Percentiles rank a stretch among this genome's conserved stretches.
These are phyloP conservation scores for Fusarium sp. DNA, from an alignment of 2,329 filamentous ascomycete genomes.

Conservation along the genomic window DNA sequence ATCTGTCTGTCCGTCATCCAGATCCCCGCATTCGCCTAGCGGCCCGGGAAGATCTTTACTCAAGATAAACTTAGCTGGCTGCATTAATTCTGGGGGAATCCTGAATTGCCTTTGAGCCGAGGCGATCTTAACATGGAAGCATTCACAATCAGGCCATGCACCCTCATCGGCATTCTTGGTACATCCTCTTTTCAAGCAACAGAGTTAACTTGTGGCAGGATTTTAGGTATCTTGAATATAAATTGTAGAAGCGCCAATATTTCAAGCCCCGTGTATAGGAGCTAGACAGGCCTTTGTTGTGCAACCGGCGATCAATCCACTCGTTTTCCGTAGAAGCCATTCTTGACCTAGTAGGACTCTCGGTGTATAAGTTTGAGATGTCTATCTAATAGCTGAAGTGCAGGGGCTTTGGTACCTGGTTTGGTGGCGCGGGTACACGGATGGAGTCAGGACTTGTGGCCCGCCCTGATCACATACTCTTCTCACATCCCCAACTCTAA, in stretches of 20 bases:
- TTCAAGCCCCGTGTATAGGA: background rate
- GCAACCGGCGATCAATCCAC: conserved; percentile 13
- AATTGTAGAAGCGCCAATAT: background rate
- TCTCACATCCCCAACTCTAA: background rate
- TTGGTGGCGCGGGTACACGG: conserved; percentile 12
- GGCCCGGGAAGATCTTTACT: conserved; percentile 22
- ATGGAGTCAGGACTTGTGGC: background rate
- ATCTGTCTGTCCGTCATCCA: conserved; percentile 2
- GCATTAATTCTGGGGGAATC: conserved; percentile 1
- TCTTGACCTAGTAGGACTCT: background rate
- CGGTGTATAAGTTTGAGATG: conserved; percentile 5
- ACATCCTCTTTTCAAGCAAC: background rate
- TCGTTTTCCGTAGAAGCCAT: background rate
- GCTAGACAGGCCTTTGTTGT: conserved; percentile 7
- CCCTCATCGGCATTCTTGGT: too few species aligned
- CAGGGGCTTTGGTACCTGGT: conserved; percentile 17
- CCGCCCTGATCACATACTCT: background rate
- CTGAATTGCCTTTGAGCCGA: background rate
- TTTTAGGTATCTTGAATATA: background rate
- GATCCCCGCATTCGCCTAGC: conserved; percentile 17
- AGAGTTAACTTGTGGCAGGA: background rate
- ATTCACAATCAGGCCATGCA: background rate
- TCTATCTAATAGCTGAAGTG: background rate
- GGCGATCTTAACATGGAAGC: background rate
- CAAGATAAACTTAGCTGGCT: conserved; percentile 12